Base-by-base conservation (phyloP, 2,329 filamentous ascomycete genomes). In the Sporothrix euskadiensis region DNA sequence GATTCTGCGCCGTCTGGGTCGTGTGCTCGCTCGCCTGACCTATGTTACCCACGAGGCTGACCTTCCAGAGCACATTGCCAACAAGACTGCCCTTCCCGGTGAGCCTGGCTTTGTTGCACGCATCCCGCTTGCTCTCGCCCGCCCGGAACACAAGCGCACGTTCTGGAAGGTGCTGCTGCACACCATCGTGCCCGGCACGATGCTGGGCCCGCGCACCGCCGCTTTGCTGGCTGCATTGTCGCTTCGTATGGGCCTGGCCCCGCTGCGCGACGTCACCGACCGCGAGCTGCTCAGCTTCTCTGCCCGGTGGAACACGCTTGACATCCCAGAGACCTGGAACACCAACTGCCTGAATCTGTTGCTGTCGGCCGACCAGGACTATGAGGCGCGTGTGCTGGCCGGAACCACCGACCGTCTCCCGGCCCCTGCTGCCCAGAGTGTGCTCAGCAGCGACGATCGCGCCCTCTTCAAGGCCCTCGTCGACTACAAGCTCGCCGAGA, bases 81-180 rank as follows among this genome's bases (percentile, higher is more conserved):
- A 8, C 26, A 39, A 12, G 39, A 79, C 76, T 63, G 76, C 76
- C 1, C 77, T 78, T 2, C 75, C 77, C 1, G 77, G 78, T 7
- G 77, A 78, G 6, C 32, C 61, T 1, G 73, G 73, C 39, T 47
- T 32, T 30, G 80, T 85, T 1, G 79, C 84, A 0, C 80, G 78
- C 57, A 83, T 87, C n/a, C 85, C 85, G 0, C 77, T 85, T 59
- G 81, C 81, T 0, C 78, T 87, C 6, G 82, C 81, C 0, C 75
- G 78, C 3, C 39, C 79, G 1, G 76, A 82, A 59, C 76, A 85
- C 66, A 74, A 78, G 1, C 76, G 80, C 44, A 78, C 79, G 71
- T 86, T 87, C 76, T 87, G 85, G 84, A 83, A 83, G 77, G 77
- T 86, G 1, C 78, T 87, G 4, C 79, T 87, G 0, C 85, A 87